Evolutionary conservation across 768 basidiomycete species (phyloP).

Genomic region (Calocybe gangraenosa): DNA sequence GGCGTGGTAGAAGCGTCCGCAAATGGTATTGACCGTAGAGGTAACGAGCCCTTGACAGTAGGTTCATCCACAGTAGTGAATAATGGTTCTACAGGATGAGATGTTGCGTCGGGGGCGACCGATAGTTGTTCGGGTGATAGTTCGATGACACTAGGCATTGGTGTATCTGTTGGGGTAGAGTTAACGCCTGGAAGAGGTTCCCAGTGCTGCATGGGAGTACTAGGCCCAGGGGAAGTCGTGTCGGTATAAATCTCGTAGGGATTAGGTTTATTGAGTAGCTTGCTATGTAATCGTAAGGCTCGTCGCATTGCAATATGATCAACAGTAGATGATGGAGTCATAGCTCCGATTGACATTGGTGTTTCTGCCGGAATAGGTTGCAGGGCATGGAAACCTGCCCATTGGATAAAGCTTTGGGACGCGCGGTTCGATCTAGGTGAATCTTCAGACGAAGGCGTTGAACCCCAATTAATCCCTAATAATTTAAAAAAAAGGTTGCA

Average conservation of each 20-base stretch:
- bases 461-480: neutral
- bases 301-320: conserved; percentile 27
- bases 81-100: neutral
- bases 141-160: conserved; percentile 8
- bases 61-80: neutral
- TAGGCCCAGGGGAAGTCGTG: neutral
- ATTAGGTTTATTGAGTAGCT: conserved; percentile 16
- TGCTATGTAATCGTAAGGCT: conserved; percentile 21
- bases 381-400: conserved; percentile 34
- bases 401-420: conserved; percentile 23
- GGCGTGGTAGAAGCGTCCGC: neutral
- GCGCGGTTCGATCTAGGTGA: neutral
- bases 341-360: conserved; percentile 18
- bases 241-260: conserved; percentile 20
- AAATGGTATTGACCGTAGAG: neutral
- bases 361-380: conserved; percentile 23
- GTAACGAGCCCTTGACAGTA: neutral
- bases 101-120: neutral
- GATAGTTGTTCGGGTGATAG: neutral
- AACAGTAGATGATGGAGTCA: conserved; percentile 18
- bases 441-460: no score
- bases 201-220: conserved; percentile 10
- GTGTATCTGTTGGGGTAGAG: conserved; percentile 7
- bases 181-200: conserved; percentile 17
- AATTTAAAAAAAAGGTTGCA: neutral